Percentiles rank a stretch among this genome's conserved stretches.
These are phyloP conservation scores for Apiospora kogelbergensis DNA, from an alignment of 2,329 filamentous ascomycete species.

Conservation along the genomic window DNA sequence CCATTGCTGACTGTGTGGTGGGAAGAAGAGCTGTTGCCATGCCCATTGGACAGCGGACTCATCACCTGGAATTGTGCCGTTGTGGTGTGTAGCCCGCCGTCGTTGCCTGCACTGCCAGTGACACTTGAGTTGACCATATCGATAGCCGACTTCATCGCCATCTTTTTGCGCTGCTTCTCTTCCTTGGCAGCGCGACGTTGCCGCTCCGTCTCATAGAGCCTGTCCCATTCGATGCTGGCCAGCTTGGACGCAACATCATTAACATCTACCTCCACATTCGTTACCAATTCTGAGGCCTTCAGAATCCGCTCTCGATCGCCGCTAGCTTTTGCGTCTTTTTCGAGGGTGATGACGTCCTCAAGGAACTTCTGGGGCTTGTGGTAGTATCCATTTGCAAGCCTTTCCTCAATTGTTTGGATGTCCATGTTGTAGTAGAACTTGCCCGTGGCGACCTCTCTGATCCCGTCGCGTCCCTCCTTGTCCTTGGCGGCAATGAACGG, in stretches of 20 bases:
- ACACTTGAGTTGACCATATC: slow-evolving; percentile 53
- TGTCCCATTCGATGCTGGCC: slow-evolving; percentile 74
- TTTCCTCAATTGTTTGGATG: slow-evolving; percentile 87
- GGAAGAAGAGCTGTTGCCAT: slow-evolving; percentile 42
- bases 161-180: slow-evolving; percentile 63
- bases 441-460: slow-evolving; percentile 71
- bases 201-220: slow-evolving; percentile 71
- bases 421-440: slow-evolving; percentile 94
- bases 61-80: slow-evolving; percentile 55
- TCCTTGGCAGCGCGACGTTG: slow-evolving; percentile 60
- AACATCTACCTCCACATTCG: slow-evolving; percentile 94
- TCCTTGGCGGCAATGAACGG: slow-evolving; percentile 82
- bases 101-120: slow-evolving; percentile 47
- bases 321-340: slow-evolving; percentile 78
- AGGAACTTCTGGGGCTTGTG: slow-evolving; percentile 87
- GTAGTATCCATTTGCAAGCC: slow-evolving; percentile 96
- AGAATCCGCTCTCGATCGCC: slow-evolving; percentile 82
- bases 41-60: slow-evolving; percentile 61
- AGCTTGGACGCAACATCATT: slow-evolving; percentile 71
- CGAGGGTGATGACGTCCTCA: slow-evolving; percentile 79
- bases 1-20: slow-evolving; percentile 53
- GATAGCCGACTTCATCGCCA: slow-evolving; percentile 56
- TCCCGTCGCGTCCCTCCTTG: slow-evolving; percentile 72
- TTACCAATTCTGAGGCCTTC: slow-evolving; percentile 86
- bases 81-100: slow-evolving; percentile 39